phyloP scores from a whole-genome alignment of 768 basidiomycete species.

The Albatrellus ellisii region DNA sequence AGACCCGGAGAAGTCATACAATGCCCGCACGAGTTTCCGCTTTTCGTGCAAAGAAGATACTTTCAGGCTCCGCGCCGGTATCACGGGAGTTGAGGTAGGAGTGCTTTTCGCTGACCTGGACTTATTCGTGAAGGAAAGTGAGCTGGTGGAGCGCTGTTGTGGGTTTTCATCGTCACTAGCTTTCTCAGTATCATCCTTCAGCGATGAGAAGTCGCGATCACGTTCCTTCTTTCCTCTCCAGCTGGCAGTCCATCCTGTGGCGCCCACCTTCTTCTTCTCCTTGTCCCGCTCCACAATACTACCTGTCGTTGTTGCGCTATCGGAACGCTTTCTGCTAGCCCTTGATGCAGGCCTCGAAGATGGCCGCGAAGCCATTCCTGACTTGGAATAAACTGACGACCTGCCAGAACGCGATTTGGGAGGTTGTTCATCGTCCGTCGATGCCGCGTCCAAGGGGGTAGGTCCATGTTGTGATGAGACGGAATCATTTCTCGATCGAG shows the following conservation, averaged over 20 bases:
- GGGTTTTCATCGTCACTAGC: conserved; percentile 27
- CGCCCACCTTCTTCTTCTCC: conserved; percentile 28
- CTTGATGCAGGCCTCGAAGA: conserved; percentile 43
- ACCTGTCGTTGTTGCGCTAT: conserved; percentile 33
- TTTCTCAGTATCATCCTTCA: conserved; percentile 22
- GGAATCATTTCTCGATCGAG: too few relatives aligned
- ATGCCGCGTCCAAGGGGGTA: conserved; percentile 3
- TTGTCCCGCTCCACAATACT: conserved; percentile 22
- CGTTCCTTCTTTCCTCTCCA: conserved; percentile 15
- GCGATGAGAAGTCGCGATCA: conserved; percentile 45
- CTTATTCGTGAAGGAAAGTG: conserved; percentile 5
- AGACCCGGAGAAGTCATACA: conserved; percentile 64
- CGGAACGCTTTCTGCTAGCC: conserved; percentile 52
- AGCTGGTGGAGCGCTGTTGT: conserved; percentile 6
- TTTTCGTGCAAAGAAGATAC: conserved; percentile 18
- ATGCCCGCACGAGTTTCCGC: conserved; percentile 41
- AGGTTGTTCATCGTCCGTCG: conserved; percentile 1
- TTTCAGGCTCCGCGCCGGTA: conserved; percentile 18
- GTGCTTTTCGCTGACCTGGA: conserved; percentile 5
- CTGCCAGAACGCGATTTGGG: conserved; percentile 13
- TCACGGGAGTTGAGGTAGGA: conserved; percentile 3
- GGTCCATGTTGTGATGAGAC: not conserved
- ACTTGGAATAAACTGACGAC: conserved; percentile 24
- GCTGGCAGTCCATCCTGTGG: conserved; percentile 49
- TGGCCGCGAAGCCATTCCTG: conserved; percentile 21